Evolutionary conservation across 106 monocot genomes (phyloP).

Genomic region (Dioscorea alata): DNA sequence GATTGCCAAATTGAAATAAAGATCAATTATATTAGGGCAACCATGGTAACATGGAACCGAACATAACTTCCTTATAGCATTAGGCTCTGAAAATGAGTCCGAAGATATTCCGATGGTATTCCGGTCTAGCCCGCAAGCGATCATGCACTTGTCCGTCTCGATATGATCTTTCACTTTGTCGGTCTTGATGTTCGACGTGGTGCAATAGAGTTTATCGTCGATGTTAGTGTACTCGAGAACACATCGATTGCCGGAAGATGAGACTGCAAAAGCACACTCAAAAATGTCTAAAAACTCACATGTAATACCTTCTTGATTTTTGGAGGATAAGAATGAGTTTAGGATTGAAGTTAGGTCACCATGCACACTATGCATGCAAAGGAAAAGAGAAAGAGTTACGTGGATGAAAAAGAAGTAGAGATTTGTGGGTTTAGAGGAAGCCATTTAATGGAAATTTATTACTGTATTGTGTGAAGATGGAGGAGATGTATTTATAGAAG

Average conservation of each 20-base stretch:
- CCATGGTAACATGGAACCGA: constrained; percentile 16
- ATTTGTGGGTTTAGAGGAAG: too few species aligned
- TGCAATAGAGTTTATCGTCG: neutral
- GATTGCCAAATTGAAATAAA: constrained; percentile 45
- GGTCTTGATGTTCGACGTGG: constrained; percentile 19
- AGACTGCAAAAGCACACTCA: constrained; percentile 35
- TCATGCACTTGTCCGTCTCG: constrained; percentile 36
- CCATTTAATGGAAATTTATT: too few species aligned
- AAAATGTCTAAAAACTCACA: constrained; percentile 21
- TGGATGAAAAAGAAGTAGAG: too few species aligned
- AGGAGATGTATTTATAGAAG: too few species aligned
- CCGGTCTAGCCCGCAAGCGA: constrained; percentile 27
- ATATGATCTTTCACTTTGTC: constrained; percentile 4
- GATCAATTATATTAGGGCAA: constrained; percentile 38
- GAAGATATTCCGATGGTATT: constrained; percentile 31
- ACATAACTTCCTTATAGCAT: constrained; percentile 25
- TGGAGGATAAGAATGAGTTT: too few species aligned
- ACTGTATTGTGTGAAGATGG: too few species aligned
- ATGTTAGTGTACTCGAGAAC: constrained; percentile 9
- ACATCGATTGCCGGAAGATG: constrained; percentile 27
- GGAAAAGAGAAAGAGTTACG: too few species aligned
- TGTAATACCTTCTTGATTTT: too few species aligned
- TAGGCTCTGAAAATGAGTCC: constrained; percentile 18
- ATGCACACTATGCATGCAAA: too few species aligned
- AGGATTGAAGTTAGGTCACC: too few species aligned